These are phyloP conservation scores for Candida ortonii DNA, from an alignment of 805 yeast species.

Conservation along the genomic window DNA sequence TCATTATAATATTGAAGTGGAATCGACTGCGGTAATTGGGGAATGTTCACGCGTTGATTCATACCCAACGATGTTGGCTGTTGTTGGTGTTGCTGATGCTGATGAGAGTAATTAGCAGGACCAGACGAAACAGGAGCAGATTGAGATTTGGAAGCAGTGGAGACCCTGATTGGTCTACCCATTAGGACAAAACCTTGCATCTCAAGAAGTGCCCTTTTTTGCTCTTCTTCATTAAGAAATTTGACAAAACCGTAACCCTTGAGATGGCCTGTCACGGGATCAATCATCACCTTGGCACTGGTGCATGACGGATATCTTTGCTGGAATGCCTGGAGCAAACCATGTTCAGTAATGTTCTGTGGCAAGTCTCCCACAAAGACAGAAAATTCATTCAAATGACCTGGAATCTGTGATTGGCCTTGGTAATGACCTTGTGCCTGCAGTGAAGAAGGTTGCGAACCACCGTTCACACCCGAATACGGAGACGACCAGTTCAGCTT, in stretches of 20 bases:
- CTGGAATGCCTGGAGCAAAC: slow-evolving; percentile 63
- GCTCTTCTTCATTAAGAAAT: slow-evolving; percentile 61
- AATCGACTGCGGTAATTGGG: slow-evolving; percentile 39
- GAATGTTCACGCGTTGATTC: slow-evolving; percentile 17
- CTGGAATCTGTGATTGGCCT: slow-evolving; percentile 9
- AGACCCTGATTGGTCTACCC: slow-evolving; percentile 74
- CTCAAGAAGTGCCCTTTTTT: slow-evolving; percentile 67
- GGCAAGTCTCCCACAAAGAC: slow-evolving; percentile 85
- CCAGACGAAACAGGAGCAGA: slow-evolving; percentile 7
- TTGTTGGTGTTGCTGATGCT: slow-evolving; percentile 14
- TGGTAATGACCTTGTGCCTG: slow-evolving; percentile 10
- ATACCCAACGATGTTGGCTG: slow-evolving; percentile 11
- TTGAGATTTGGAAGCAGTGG: slow-evolving; percentile 52
- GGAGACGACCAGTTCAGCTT: slow-evolving; percentile 78
- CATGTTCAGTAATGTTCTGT: slow-evolving; percentile 66
- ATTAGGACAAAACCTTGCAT: slow-evolving; percentile 78
- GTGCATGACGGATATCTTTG: slow-evolving; percentile 68
- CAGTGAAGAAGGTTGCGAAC: slow-evolving; percentile 11
- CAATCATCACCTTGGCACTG: slow-evolving; percentile 76
- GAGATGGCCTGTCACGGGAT: slow-evolving; percentile 63
- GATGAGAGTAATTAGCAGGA: slow-evolving; percentile 1
- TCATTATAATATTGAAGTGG: slow-evolving; percentile 67
- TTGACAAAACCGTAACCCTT: slow-evolving; percentile 92
- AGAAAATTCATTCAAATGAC: slow-evolving; percentile 47
- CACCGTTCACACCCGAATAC: slow-evolving; percentile 21